Conservation (phyloP, 2,329 filamentous ascomycete species). For the Microdochium paspali region DNA sequence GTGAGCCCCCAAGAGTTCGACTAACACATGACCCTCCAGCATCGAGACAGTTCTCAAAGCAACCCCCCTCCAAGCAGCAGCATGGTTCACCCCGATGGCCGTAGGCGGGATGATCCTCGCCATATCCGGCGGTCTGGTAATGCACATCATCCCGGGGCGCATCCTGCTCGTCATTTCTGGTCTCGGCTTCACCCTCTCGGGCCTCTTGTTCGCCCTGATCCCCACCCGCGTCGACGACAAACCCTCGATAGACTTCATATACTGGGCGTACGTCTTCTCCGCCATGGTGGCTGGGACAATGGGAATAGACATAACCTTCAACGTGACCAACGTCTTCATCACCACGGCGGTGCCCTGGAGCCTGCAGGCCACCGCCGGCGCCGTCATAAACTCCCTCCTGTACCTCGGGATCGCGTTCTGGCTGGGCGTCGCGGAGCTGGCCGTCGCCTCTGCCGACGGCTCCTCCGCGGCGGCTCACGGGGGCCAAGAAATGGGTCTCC, state of each 20-base stretch:
- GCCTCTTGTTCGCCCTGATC: slow-evolving; percentile 55
- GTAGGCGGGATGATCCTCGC: slow-evolving; percentile 59
- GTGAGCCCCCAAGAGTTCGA: too few relatives aligned
- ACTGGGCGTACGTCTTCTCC: slow-evolving; percentile 70
- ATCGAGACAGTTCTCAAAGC: slow-evolving; percentile 50
- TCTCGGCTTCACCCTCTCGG: slow-evolving; percentile 46
- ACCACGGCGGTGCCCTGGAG: slow-evolving; percentile 59
- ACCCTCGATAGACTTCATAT: slow-evolving; percentile 30
- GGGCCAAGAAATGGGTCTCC: slow-evolving; percentile 7
- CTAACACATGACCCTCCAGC: too few relatives aligned
- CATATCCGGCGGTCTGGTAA: slow-evolving; percentile 51
- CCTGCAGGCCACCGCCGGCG: slow-evolving; percentile 63
- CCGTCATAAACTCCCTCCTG: slow-evolving; percentile 59
- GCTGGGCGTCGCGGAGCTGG: slow-evolving; percentile 61
- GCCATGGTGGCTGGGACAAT: slow-evolving; percentile 60
- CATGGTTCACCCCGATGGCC: slow-evolving; percentile 61
- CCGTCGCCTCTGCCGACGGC: slow-evolving; percentile 35
- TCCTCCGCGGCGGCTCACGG: slow-evolving; percentile 3
- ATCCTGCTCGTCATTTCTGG: slow-evolving; percentile 53
- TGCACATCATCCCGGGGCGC: slow-evolving; percentile 56
- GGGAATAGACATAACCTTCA: slow-evolving; percentile 68
- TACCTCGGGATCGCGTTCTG: slow-evolving; percentile 66
- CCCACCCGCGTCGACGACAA: slow-evolving; percentile 22
- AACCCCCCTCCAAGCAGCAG: slow-evolving; percentile 53
- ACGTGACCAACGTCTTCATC: slow-evolving; percentile 68